Conservation (phyloP, 2,329 filamentous ascomycete species). For the Trichothecium roseum region DNA sequence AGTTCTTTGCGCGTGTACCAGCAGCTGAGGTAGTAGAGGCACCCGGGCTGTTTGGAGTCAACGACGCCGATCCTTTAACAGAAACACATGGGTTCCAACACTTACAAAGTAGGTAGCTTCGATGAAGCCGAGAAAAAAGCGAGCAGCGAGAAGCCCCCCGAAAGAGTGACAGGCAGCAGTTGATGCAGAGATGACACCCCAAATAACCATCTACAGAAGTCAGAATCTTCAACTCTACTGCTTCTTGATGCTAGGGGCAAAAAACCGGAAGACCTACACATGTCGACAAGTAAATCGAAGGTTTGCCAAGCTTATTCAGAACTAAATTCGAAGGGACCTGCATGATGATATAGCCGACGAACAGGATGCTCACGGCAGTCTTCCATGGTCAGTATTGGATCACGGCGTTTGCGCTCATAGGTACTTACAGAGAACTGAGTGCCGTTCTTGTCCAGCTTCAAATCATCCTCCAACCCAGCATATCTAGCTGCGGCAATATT, state of each 20-base stretch:
- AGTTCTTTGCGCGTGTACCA: conserved; percentile 66
- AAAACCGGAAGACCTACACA: conserved; percentile 23
- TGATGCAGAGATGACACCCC: conserved; percentile 34
- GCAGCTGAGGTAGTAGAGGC: conserved; percentile 50
- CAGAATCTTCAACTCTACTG: background rate
- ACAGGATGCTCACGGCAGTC: background rate
- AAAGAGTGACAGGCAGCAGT: conserved; percentile 22
- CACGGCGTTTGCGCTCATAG: background rate
- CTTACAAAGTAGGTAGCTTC: conserved; percentile 32
- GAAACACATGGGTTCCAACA: background rate
- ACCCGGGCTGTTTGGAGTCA: conserved; percentile 32
- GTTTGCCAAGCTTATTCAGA: conserved; percentile 40
- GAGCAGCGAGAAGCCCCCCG: conserved; percentile 20
- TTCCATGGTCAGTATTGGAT: background rate
- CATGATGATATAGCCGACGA: conserved; percentile 30
- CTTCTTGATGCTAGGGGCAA: background rate
- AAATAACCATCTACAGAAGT: conserved; percentile 31
- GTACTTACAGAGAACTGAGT: conserved; percentile 10
- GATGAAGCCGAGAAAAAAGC: conserved; percentile 27
- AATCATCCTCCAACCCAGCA: conserved; percentile 34
- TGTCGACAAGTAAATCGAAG: conserved; percentile 31
- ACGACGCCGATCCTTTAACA: too few relatives aligned
- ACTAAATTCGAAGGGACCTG: conserved; percentile 41
- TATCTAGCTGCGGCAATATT: conserved; percentile 31
- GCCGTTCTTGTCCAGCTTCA: conserved; percentile 20